A percentile compares a stretch with the other conserved stretches of the same genome.
Evolutionary conservation across 2,329 filamentous ascomycete species (phyloP).

Genomic region (Fusarium keratoplasticum): DNA sequence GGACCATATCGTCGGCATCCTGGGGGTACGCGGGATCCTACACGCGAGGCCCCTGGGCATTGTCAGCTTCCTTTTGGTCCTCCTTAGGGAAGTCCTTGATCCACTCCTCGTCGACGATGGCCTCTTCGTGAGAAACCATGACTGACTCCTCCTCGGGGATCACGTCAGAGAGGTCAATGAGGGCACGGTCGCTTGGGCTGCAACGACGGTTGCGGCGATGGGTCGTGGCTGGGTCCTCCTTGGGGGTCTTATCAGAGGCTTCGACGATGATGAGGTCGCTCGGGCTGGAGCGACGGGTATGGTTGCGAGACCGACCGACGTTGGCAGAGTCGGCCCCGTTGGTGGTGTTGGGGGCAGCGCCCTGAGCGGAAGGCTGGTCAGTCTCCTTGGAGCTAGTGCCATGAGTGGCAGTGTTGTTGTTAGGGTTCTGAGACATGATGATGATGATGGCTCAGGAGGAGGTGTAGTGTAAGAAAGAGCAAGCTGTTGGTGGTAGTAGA

Average conservation of each 20-base stretch:
- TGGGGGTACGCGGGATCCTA: not conserved
- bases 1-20: not conserved
- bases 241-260: not conserved
- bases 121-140: not conserved
- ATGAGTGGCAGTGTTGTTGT: not conserved
- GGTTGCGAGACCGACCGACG: not conserved
- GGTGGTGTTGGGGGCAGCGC: not conserved
- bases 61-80: not conserved
- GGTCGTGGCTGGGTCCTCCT: not conserved
- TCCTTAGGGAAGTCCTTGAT: not conserved
- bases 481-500: not conserved
- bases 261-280: not conserved
- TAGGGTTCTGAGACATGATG: not conserved
- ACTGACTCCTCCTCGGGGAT: not conserved
- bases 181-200: not conserved
- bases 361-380: not conserved
- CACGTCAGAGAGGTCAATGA: not conserved
- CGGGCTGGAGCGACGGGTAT: not conserved
- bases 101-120: not conserved
- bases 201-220: not conserved
- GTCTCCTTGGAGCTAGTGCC: not conserved
- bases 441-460: not conserved
- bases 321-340: not conserved
- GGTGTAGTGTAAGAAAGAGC: not conserved
- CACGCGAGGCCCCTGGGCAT: not conserved